phyloP scores from a whole-genome alignment of 1,284 basidiomycete genomes.

The Irpex lacteus region DNA sequence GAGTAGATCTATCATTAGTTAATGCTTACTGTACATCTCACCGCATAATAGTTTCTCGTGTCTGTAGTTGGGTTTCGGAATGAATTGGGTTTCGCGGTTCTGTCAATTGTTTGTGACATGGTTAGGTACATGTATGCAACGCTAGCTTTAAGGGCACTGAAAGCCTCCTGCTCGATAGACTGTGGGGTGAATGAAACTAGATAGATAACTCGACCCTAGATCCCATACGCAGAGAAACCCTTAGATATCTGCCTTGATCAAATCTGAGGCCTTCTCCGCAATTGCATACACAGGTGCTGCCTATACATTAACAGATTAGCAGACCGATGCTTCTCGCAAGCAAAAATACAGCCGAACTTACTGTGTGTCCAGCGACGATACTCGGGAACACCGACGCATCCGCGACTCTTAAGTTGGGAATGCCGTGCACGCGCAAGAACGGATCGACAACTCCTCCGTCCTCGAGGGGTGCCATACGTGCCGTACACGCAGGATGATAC shows the following conservation, averaged over 20 bases:
- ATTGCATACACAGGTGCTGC: conserved; percentile 55
- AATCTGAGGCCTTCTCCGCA: conserved; percentile 63
- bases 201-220: too few species aligned
- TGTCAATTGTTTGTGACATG: too few species aligned
- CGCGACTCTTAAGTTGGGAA: conserved; percentile 46
- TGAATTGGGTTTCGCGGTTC: too few species aligned
- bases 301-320: conserved; percentile 30
- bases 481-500: conserved; percentile 56
- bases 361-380: conserved; percentile 62
- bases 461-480: conserved; percentile 52
- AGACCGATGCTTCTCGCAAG: background rate
- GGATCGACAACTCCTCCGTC: conserved; percentile 42
- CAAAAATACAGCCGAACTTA: conserved; percentile 28
- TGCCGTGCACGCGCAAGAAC: conserved; percentile 34
- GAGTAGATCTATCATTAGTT: background rate
- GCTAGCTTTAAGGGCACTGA: too few species aligned
- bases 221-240: too few species aligned
- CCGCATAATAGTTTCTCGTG: too few species aligned
- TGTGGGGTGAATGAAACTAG: too few species aligned
- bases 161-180: too few species aligned
- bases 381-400: conserved; percentile 63
- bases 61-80: too few species aligned
- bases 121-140: too few species aligned
- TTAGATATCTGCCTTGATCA: conserved; percentile 39
- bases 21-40: background rate